phyloP scores from a whole-genome alignment of 2,329 filamentous ascomycete genomes.

The Ophiostoma populinum region DNA sequence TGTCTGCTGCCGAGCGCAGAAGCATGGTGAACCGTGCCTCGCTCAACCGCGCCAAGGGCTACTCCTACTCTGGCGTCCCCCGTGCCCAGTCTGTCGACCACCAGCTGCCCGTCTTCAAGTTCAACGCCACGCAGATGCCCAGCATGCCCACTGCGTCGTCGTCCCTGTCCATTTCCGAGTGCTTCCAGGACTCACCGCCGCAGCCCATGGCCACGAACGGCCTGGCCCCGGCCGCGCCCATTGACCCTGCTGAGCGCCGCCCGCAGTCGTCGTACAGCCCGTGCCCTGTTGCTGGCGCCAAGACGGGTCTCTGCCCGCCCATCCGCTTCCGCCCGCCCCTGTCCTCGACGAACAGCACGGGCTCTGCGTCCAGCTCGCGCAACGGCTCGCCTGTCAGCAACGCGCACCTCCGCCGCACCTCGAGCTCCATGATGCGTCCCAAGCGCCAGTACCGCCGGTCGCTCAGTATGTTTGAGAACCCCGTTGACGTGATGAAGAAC shows the following conservation, averaged over 20 bases:
- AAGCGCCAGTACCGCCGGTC: conserved; percentile 83
- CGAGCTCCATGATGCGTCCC: conserved; percentile 55
- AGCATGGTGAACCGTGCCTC: conserved; percentile 59
- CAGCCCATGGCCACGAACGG: conserved; percentile 20
- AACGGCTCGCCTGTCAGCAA: conserved; percentile 60
- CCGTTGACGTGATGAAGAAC: conserved; percentile 70
- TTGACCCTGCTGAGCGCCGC: conserved; percentile 32
- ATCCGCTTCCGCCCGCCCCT: conserved; percentile 51
- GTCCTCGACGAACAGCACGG: conserved; percentile 31
- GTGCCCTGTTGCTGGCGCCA: conserved; percentile 22
- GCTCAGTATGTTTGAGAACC: conserved; percentile 93
- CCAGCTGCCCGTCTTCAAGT: conserved; percentile 58
- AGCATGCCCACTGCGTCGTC: conserved; percentile 23
- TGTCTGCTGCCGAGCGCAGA: conserved; percentile 32
- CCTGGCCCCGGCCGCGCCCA: background rate
- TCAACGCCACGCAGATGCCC: conserved; percentile 33
- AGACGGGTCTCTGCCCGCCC: conserved; percentile 30
- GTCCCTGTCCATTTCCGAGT: conserved; percentile 56
- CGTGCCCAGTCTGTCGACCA: conserved; percentile 40
- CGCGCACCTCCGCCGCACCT: conserved; percentile 50
- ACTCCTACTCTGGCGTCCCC: conserved; percentile 48
- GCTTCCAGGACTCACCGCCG: conserved; percentile 65
- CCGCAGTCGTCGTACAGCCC: conserved; percentile 44
- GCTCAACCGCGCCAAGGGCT: conserved; percentile 56
- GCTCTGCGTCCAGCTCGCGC: conserved; percentile 23